These are phyloP conservation scores for Paramecium tetraurelia DNA, from an alignment of 73 alveolate genomes.

Conservation along the genomic window DNA sequence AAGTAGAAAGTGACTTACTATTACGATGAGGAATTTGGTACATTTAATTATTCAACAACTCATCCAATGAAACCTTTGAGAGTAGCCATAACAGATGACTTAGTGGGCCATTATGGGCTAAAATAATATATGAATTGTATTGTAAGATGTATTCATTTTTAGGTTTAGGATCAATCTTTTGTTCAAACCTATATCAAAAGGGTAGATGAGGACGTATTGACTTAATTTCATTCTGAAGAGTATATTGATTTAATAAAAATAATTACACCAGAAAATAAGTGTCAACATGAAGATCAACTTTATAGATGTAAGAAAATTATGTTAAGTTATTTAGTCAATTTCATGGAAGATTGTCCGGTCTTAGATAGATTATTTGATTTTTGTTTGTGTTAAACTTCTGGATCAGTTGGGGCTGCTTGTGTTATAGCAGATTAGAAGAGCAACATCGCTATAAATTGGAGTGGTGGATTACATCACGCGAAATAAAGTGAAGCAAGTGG, in stretches of 20 bases:
- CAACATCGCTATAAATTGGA: conserved; percentile 95
- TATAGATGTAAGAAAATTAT: conserved; percentile 46
- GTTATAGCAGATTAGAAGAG: conserved; percentile 70
- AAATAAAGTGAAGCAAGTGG: conserved; percentile 97
- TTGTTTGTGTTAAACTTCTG: conserved; percentile 89
- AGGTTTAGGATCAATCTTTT: conserved; percentile 44
- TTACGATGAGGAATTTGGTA: conserved; percentile 91
- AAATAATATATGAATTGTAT: conserved; percentile 26
- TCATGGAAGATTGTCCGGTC: conserved; percentile 88
- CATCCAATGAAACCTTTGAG: conserved; percentile 98
- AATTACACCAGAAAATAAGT: conserved; percentile 57
- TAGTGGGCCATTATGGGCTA: conserved; percentile 34
- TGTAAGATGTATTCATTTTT: not conserved
- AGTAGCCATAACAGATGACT: conserved; percentile 37
- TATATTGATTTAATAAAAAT: conserved; percentile 53
- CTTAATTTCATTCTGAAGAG: conserved; percentile 60
- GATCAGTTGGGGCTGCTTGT: conserved; percentile 76
- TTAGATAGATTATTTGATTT: conserved; percentile 89
- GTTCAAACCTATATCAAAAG: conserved; percentile 62
- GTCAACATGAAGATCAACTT: conserved; percentile 55
- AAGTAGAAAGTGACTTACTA: conserved; percentile 79
- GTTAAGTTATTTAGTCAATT: conserved; percentile 38
- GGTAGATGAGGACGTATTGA: conserved; percentile 56
- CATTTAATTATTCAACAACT: conserved; percentile 88
- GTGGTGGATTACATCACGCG: conserved; percentile 99